phyloP scores from a whole-genome alignment of 192 early-diverging fungal species.

The Coemansia javaensis region DNA sequence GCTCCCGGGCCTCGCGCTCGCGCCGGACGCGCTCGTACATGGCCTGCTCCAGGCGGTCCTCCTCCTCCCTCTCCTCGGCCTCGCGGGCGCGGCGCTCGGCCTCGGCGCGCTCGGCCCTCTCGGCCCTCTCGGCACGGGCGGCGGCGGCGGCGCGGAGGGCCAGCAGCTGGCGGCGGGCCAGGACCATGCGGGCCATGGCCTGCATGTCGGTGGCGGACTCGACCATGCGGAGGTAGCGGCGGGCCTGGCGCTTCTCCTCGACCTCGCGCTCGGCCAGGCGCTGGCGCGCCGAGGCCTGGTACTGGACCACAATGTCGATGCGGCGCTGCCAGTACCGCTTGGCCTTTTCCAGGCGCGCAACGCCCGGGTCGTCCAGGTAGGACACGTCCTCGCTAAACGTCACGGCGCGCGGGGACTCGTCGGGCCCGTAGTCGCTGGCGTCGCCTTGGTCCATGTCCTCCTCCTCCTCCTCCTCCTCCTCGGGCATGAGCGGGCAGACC shows the following conservation, averaged over 20 bases:
- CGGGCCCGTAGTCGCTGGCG: too few relatives aligned
- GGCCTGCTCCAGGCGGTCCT: constrained; percentile 8
- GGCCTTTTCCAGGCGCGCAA: constrained; percentile 42
- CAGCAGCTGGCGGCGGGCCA: constrained; percentile 44
- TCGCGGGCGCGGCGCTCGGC: constrained; percentile 7
- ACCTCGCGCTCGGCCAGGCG: constrained; percentile 50
- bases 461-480: constrained; percentile 22
- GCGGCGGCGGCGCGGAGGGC: constrained; percentile 11
- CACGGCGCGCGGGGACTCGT: neutral
- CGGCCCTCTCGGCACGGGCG: too few relatives aligned
- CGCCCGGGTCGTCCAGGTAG: constrained; percentile 36
- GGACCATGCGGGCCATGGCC: constrained; percentile 53
- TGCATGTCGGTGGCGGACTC: constrained; percentile 52
- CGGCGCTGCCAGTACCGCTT: constrained; percentile 51
- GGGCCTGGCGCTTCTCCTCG: constrained; percentile 50
- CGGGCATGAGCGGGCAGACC: constrained; percentile 37
- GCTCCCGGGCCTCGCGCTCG: constrained; percentile 25
- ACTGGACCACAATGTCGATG: constrained; percentile 48
- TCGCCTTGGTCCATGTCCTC: constrained; percentile 1
- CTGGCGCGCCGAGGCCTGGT: constrained; percentile 45
- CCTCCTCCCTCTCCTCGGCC: constrained; percentile 10
- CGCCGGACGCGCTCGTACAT: constrained; percentile 1
- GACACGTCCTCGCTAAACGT: constrained; percentile 15
- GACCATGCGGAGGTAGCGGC: constrained; percentile 53
- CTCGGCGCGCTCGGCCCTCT: neutral